Conservation (phyloP, 2,329 filamentous ascomycete species). For the Claviceps maximensis region DNA sequence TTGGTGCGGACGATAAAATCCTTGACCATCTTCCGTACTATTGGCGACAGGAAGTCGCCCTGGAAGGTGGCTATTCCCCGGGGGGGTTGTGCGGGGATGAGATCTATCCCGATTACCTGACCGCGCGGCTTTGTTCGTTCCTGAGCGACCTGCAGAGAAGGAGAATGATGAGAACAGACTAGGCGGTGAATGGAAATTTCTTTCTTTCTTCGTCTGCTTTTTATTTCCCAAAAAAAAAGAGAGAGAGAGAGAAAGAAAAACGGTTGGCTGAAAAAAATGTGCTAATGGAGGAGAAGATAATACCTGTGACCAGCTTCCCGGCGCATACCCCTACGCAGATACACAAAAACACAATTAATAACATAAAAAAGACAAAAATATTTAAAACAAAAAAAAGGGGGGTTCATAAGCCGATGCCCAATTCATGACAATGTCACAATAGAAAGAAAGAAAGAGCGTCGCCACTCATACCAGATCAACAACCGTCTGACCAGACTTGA, state of each 20-base stretch:
- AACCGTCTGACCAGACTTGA: slow-evolving; percentile 69
- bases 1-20: slow-evolving; percentile 55
- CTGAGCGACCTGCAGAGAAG: slow-evolving; percentile 53
- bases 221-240: background rate
- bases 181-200: background rate
- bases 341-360: background rate
- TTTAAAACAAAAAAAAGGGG: background rate
- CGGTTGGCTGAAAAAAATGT: background rate
- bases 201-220: background rate
- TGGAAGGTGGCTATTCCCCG: slow-evolving; percentile 88
- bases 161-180: background rate
- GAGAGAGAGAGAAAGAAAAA: background rate
- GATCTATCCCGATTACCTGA: slow-evolving; percentile 78
- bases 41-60: slow-evolving; percentile 72
- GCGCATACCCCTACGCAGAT: slow-evolving; percentile 55
- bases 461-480: slow-evolving; percentile 60
- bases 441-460: background rate
- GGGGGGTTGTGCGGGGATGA: slow-evolving; percentile 85
- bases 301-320: slow-evolving; percentile 59
- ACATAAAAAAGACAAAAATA: background rate
- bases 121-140: slow-evolving; percentile 65
- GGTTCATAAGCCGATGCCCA: background rate
- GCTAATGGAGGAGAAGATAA: slow-evolving; percentile 1
- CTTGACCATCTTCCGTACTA: slow-evolving; percentile 64
- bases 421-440: background rate